These are phyloP conservation scores for Carpinus viminea DNA, from an alignment of 306 rosid species.

Conservation along the genomic window DNA sequence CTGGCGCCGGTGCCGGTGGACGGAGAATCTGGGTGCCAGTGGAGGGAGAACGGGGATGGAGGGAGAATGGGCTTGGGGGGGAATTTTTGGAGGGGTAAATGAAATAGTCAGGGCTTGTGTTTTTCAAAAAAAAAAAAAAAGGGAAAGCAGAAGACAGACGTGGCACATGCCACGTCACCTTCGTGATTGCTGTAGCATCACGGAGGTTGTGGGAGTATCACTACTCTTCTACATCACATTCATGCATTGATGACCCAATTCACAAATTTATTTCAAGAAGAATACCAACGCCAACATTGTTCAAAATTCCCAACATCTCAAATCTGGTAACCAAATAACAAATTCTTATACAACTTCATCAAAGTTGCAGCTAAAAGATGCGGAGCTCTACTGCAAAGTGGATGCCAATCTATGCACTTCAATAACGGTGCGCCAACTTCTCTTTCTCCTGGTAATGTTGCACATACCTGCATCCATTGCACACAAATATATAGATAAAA, in stretches of 20 bases:
- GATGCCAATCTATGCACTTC: conserved; percentile 16
- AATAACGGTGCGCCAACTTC: conserved; percentile 51
- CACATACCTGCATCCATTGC: conserved; percentile 41
- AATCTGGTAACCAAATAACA: neutral
- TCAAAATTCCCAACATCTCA: neutral
- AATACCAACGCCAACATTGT: neutral
- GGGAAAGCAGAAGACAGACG: too few relatives aligned
- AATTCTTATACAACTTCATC: neutral
- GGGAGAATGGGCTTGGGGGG: too few relatives aligned
- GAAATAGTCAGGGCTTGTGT: too few relatives aligned
- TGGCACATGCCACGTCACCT: too few relatives aligned
- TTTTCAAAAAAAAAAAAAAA: too few relatives aligned
- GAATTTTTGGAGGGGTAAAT: too few relatives aligned
- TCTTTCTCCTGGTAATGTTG: conserved; percentile 45
- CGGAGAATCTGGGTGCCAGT: too few relatives aligned
- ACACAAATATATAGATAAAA: neutral
- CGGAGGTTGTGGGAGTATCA: too few relatives aligned
- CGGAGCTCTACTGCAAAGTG: neutral
- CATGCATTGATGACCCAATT: neutral
- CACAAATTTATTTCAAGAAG: neutral
- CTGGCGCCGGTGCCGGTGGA: too few relatives aligned
- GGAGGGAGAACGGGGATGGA: too few relatives aligned
- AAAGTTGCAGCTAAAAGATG: neutral
- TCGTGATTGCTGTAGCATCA: too few relatives aligned
- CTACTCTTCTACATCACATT: neutral